Evolutionary conservation across 1,284 basidiomycete genomes (phyloP).

Genomic region (Porodaedalea pini): DNA sequence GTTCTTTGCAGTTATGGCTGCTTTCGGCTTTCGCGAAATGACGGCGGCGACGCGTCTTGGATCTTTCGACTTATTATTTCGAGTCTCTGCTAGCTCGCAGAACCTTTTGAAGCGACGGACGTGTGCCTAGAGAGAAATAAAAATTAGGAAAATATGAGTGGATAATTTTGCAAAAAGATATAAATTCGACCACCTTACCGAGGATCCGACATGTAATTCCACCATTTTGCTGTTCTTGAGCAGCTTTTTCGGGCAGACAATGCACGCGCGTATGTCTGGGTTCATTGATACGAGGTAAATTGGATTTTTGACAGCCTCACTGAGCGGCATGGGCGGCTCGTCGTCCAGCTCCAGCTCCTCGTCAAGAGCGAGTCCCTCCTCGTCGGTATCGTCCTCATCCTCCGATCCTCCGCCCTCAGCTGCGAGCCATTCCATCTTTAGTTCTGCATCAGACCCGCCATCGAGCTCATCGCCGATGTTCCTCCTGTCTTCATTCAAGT

Average conservation of each 20-base stretch:
- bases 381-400: slow-evolving; percentile 25
- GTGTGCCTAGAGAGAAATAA: slow-evolving; percentile 48
- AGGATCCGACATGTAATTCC: slow-evolving; percentile 58
- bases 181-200: slow-evolving; percentile 38
- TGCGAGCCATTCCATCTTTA: slow-evolving; percentile 30
- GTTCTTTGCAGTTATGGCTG: slow-evolving; percentile 20
- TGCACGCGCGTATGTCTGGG: slow-evolving; percentile 54
- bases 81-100: slow-evolving; percentile 35
- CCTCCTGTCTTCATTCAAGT: slow-evolving; percentile 23
- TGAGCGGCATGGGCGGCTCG: slow-evolving; percentile 49
- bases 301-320: slow-evolving; percentile 59
- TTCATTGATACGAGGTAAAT: slow-evolving; percentile 57
- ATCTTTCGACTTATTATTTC: slow-evolving; percentile 38
- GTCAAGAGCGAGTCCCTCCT: slow-evolving; percentile 27
- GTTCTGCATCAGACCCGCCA: slow-evolving; percentile 30
- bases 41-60: slow-evolving; percentile 44
- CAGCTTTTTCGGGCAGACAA: slow-evolving; percentile 71
- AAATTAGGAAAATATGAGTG: background rate
- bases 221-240: slow-evolving; percentile 66
- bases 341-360: slow-evolving; percentile 32
- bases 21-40: slow-evolving; percentile 26
- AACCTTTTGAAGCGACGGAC: slow-evolving; percentile 55
- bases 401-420: slow-evolving; percentile 28
- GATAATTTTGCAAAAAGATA: background rate
- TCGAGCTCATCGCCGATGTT: slow-evolving; percentile 24